phyloP scores from a whole-genome alignment of 1,139 yeast species.

The Debaryomyces nepalensis region DNA sequence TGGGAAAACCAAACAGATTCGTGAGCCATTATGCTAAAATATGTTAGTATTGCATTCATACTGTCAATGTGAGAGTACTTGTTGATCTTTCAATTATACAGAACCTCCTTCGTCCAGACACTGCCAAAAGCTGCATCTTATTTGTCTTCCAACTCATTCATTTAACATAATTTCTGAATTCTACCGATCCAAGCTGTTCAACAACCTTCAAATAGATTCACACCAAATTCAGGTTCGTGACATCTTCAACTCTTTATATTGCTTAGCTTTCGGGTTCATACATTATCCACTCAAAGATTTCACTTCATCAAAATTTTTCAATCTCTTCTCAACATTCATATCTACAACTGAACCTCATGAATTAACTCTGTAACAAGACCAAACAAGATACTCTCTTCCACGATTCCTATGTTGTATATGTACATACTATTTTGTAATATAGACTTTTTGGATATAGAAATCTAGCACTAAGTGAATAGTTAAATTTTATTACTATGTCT shows the following conservation, averaged over 20 bases:
- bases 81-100: neutral
- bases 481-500: conserved; percentile 5
- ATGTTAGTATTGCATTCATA: conserved; percentile 28
- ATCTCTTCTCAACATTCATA: neutral
- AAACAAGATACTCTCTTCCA: conserved; percentile 1
- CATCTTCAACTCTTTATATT: too few species aligned
- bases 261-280: too few species aligned
- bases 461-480: conserved; percentile 3
- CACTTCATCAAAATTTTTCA: neutral
- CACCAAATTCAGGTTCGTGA: too few species aligned
- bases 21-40: conserved; percentile 89
- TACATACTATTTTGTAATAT: conserved; percentile 11
- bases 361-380: neutral
- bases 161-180: neutral
- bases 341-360: neutral
- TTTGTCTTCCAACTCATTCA: neutral
- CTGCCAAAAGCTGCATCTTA: too few species aligned
- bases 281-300: too few species aligned
- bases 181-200: too few species aligned
- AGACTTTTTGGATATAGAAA: conserved; percentile 10
- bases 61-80: conserved; percentile 7
- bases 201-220: too few species aligned
- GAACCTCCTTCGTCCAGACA: too few species aligned
- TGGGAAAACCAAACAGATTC: conserved; percentile 99
- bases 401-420: neutral